phyloP scores from a whole-genome alignment of 148 eudicot species.

The Cornus suecica region DNA sequence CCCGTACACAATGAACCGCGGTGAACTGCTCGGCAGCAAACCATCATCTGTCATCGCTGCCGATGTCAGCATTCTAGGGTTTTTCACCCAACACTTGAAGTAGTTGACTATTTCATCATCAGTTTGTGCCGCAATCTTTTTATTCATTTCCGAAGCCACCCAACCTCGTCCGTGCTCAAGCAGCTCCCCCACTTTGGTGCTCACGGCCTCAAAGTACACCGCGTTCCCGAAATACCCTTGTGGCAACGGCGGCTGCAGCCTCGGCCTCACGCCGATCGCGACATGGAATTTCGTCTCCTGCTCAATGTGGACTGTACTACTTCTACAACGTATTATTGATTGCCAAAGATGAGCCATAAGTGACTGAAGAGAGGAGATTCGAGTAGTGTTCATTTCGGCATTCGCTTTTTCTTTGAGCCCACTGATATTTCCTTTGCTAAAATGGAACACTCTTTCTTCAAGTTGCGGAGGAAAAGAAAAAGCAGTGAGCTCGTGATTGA shows the following conservation, averaged over 20 bases:
- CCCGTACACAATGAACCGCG: constrained; percentile 31
- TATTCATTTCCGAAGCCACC: constrained; percentile 17
- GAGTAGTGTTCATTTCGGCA: constrained; percentile 9
- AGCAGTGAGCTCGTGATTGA: not conserved
- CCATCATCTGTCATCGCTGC: not conserved
- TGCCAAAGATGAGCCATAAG: constrained; percentile 37
- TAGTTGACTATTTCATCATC: constrained; percentile 6
- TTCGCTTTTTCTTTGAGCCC: constrained; percentile 35
- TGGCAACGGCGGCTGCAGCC: constrained; percentile 17
- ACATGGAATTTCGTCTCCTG: not conserved
- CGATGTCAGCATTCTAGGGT: not conserved
- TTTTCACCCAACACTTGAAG: constrained; percentile 17
- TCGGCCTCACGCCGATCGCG: constrained; percentile 12
- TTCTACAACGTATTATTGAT: constrained; percentile 9
- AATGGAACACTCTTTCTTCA: constrained; percentile 27
- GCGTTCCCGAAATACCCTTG: constrained; percentile 25
- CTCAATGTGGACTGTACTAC: not conserved
- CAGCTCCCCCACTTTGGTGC: constrained; percentile 3
- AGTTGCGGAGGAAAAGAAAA: not conserved
- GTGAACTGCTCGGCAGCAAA: constrained; percentile 23
- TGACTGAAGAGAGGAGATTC: constrained; percentile 36
- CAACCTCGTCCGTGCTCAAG: constrained; percentile 11
- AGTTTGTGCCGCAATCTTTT: constrained; percentile 12
- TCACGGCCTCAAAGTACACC: not conserved
- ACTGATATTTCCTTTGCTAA: constrained; percentile 17